Evolutionary conservation across 371 early-diverging fungal species (phyloP), one percentile per base, ranked within the genome.

Genomic region (Haplosporangium sp.): DNA sequence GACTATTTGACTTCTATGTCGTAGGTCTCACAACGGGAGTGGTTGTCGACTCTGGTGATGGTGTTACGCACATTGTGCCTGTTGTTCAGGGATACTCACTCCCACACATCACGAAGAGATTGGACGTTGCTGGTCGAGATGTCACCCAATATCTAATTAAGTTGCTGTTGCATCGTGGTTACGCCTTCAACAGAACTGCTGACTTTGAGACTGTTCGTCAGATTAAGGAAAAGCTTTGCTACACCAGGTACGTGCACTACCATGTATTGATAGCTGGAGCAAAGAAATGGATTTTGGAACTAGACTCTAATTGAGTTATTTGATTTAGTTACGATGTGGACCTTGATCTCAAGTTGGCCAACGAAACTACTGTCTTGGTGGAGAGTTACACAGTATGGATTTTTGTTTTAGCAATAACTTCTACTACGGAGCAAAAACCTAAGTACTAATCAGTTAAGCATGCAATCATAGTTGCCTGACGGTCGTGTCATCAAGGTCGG

Each of bases 21-120:
- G 3, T 58, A 42, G 69, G 37, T 70, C 53, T 47, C 20, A 35
- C n/a, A 78, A 97, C 98, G 13, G 99, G 99, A 83, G 97, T 98
- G 34, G 99, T 98, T 4, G 95, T 98, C 4, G 99, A 98, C 83
- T 96, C 97, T 56, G 98, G 98, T 37, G 98, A 97, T 84, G 98
- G 99, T 84, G 99, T 98, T 40, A 97, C 99, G 9, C 98, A 98
- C 83, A 97, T 98, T 87, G 96, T 98, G 17, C 99, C 99, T 47
- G 97, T 98, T 5, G 97, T 95, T 79, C 93, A 98, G 76, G 98
- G 99, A 27, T 97, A 92, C 81, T 94, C 98, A 5, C 89, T 97
- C 44, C 95, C 97, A 13, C 96, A 98, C 72, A 86, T 96, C 77
- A 94, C 95, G 20, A 91, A 92, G 76, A 93, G 99, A 62, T 86